Evolutionary conservation across 2,329 filamentous ascomycete species (phyloP).

Genomic region (Alternaria arbusti): DNA sequence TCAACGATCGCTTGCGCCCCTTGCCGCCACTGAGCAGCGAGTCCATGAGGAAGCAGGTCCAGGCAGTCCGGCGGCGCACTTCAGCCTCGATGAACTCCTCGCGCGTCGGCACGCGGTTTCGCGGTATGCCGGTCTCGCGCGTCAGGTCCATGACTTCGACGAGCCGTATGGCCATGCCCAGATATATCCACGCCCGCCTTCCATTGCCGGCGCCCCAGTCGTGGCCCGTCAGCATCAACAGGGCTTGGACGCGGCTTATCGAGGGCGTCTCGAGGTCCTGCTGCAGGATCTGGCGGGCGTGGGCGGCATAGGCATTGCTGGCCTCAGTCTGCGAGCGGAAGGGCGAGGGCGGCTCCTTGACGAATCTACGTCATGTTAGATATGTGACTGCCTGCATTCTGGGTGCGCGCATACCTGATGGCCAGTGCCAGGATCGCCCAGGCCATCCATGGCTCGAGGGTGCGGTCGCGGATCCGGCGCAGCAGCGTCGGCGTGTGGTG

Average conservation of each 20-base stretch:
- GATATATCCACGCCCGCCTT: slow-evolving; percentile 50
- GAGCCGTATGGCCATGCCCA: slow-evolving; percentile 51
- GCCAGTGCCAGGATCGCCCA: slow-evolving; percentile 53
- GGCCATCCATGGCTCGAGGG: slow-evolving; percentile 48
- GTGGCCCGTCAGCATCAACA: slow-evolving; percentile 54
- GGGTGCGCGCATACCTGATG: slow-evolving; percentile 38
- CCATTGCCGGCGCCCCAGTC: slow-evolving; percentile 56
- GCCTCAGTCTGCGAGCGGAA: slow-evolving; percentile 48
- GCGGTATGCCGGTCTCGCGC: slow-evolving; percentile 42
- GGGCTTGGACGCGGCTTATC: slow-evolving; percentile 48
- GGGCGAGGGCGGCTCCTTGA: slow-evolving; percentile 44
- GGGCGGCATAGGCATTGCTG: slow-evolving; percentile 51
- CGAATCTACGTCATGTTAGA: slow-evolving; percentile 36
- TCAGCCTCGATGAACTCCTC: slow-evolving; percentile 52
- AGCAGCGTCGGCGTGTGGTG: slow-evolving; percentile 51
- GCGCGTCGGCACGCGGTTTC: slow-evolving; percentile 40
- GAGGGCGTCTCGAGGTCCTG: slow-evolving; percentile 49
- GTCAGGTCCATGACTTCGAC: slow-evolving; percentile 51
- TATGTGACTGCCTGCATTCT: not conserved
- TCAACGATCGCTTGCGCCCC: slow-evolving; percentile 46
- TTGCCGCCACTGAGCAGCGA: slow-evolving; percentile 51
- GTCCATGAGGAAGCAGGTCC: slow-evolving; percentile 54
- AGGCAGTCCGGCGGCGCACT: slow-evolving; percentile 49
- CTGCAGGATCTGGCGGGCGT: slow-evolving; percentile 50
- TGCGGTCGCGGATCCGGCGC: slow-evolving; percentile 46